These are phyloP conservation scores for Aegilops speltoides DNA, from an alignment of 176 grass and related monocot genomes.

Conservation along the genomic window DNA sequence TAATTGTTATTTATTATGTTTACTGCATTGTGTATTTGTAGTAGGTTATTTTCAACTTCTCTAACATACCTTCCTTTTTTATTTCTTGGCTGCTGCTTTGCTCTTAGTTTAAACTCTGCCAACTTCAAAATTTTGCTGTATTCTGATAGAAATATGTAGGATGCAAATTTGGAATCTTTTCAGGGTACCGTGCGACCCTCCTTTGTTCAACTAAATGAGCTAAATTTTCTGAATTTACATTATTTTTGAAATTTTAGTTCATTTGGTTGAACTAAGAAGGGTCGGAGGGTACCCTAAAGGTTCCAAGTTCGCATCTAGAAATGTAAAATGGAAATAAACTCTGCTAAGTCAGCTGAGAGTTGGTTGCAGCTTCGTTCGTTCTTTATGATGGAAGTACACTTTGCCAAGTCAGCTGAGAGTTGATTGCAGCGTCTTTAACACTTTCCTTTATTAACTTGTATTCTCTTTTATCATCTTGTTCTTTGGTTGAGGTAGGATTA, in stretches of 20 bases:
- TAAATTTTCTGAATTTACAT: too few relatives aligned
- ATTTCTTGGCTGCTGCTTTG: neutral
- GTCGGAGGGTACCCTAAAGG: too few relatives aligned
- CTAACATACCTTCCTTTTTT: neutral
- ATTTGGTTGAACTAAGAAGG: too few relatives aligned
- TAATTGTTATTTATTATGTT: neutral
- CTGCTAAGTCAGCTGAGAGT: neutral
- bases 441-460: constrained; percentile 6
- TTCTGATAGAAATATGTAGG: neutral
- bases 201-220: too few relatives aligned
- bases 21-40: neutral
- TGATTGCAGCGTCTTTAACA: neutral
- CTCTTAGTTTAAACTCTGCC: neutral
- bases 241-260: too few relatives aligned
- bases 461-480: neutral
- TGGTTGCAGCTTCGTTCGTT: neutral
- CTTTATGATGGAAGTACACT: constrained; percentile 10
- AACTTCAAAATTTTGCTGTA: neutral
- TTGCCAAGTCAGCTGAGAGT: neutral
- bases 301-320: too few relatives aligned
- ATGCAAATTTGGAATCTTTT: too few relatives aligned
- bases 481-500: neutral
- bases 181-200: too few relatives aligned
- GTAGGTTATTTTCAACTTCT: neutral
- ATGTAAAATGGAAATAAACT: constrained; percentile 10